Evolutionary conservation across 2,329 filamentous ascomycete species (phyloP).

Genomic region (Sphaerulina populicola): DNA sequence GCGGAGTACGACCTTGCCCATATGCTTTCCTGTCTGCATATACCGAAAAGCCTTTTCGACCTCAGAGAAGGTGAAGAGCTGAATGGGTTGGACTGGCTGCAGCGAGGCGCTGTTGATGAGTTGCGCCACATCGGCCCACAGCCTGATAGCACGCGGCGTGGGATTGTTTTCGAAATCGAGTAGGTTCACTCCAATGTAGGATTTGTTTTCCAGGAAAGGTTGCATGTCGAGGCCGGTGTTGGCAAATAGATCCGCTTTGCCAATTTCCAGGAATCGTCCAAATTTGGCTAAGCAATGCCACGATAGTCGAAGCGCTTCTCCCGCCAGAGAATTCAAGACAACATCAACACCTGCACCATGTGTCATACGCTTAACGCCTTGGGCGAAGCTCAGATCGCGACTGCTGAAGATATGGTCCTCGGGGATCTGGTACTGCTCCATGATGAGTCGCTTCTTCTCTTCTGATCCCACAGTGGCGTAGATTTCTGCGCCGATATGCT

Average conservation of each 20-base stretch:
- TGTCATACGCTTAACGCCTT: conserved; percentile 26
- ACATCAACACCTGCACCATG: conserved; percentile 32
- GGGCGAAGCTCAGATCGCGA: conserved; percentile 27
- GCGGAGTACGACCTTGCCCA: conserved; percentile 13
- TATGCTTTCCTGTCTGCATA: conserved; percentile 14
- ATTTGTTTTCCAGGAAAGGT: conserved; percentile 12
- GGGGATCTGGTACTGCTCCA: conserved; percentile 25
- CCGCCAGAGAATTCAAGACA: conserved; percentile 29
- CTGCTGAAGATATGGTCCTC: conserved; percentile 31
- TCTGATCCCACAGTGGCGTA: conserved; percentile 28
- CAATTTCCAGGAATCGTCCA: conserved; percentile 30
- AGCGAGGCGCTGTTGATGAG: conserved; percentile 7
- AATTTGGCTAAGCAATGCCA: conserved; percentile 28
- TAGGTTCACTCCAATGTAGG: conserved; percentile 13
- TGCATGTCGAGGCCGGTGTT: conserved; percentile 17
- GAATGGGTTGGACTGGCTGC: conserved; percentile 14
- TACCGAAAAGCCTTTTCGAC: conserved; percentile 16
- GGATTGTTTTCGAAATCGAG: conserved; percentile 15
- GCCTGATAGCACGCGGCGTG: conserved; percentile 3
- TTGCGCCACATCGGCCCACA: conserved; percentile 16
- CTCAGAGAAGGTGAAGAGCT: conserved; percentile 16
- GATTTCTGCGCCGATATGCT: conserved; percentile 26
- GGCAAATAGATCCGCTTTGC: conserved; percentile 17
- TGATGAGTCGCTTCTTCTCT: conserved; percentile 26
- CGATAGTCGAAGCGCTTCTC: conserved; percentile 23